Evolutionary conservation across 2,329 filamentous ascomycete genomes (phyloP).

Genomic region (Malbranchea zuffiana): DNA sequence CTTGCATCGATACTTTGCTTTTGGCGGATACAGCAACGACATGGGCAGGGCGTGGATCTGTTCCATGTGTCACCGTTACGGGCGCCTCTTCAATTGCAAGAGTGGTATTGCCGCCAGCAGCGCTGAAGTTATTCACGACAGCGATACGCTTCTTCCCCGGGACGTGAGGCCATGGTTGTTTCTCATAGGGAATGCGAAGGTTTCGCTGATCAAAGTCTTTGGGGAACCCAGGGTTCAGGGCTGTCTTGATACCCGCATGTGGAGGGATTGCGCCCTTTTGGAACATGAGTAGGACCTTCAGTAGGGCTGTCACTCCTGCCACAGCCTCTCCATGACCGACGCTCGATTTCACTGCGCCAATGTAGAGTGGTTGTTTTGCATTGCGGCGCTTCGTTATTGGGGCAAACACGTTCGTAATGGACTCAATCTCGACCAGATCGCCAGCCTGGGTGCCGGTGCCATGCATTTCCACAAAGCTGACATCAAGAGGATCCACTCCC

Average conservation of each 20-base stretch:
- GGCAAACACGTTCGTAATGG: constrained; percentile 56
- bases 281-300: constrained; percentile 31
- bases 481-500: constrained; percentile 62
- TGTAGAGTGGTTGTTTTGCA: constrained; percentile 21
- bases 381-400: constrained; percentile 31
- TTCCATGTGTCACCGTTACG: background rate
- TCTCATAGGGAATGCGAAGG: constrained; percentile 38
- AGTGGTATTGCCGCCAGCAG: constrained; percentile 58
- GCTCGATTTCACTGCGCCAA: constrained; percentile 18
- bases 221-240: constrained; percentile 35
- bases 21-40: constrained; percentile 48
- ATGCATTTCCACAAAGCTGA: constrained; percentile 82
- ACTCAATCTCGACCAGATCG: constrained; percentile 71
- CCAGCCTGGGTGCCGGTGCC: constrained; percentile 80
- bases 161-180: constrained; percentile 28
- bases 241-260: constrained; percentile 30
- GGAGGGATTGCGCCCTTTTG: constrained; percentile 25
- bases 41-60: constrained; percentile 39
- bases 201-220: constrained; percentile 35
- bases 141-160: constrained; percentile 30
- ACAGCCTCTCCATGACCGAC: constrained; percentile 40
- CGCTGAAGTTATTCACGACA: constrained; percentile 57
- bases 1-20: constrained; percentile 31
- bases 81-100: constrained; percentile 28
- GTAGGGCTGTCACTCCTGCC: constrained; percentile 39